These are phyloP conservation scores for Cladosporium sp. DNA, from an alignment of 2,329 filamentous ascomycete species.

Conservation along the genomic window DNA sequence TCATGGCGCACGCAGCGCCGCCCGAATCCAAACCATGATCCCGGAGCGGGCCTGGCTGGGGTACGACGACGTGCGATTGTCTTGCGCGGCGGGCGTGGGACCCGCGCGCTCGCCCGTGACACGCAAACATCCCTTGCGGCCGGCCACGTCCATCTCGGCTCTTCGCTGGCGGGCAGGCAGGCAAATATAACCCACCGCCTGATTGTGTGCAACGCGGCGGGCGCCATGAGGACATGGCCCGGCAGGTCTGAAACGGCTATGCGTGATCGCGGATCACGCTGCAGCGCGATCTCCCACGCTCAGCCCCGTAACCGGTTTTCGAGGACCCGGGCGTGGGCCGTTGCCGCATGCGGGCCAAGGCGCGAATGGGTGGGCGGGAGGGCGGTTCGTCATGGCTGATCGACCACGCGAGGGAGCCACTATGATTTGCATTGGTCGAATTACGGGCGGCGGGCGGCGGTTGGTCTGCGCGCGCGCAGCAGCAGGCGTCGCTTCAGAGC, in stretches of 20 bases:
- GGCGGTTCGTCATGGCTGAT: constrained; percentile 9
- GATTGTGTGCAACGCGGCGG: constrained; percentile 8
- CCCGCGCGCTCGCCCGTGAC: not conserved
- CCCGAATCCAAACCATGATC: constrained; percentile 8
- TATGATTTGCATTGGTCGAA: constrained; percentile 10
- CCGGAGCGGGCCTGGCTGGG: constrained; percentile 5
- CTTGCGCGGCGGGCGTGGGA: too few relatives aligned
- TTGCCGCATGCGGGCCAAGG: constrained; percentile 1
- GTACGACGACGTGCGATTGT: not conserved
- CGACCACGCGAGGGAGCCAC: constrained; percentile 7
- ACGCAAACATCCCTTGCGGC: constrained; percentile 13
- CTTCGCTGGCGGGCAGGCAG: constrained; percentile 1
- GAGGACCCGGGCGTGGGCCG: not conserved
- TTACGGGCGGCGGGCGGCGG: not conserved
- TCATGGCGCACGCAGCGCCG: constrained; percentile 7
- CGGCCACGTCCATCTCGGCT: not conserved
- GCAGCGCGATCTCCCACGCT: constrained; percentile 7
- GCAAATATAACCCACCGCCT: constrained; percentile 4
- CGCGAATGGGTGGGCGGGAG: not conserved
- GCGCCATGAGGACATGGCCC: not conserved
- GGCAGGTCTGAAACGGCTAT: constrained; percentile 3
- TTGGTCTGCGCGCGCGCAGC: not conserved
- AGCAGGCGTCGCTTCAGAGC: constrained; percentile 7
- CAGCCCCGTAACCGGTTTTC: constrained; percentile 3
- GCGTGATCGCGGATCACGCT: constrained; percentile 3